These are phyloP conservation scores for Cytospora paraplurivora DNA, from an alignment of 2,329 filamentous ascomycete genomes.

Conservation along the genomic window DNA sequence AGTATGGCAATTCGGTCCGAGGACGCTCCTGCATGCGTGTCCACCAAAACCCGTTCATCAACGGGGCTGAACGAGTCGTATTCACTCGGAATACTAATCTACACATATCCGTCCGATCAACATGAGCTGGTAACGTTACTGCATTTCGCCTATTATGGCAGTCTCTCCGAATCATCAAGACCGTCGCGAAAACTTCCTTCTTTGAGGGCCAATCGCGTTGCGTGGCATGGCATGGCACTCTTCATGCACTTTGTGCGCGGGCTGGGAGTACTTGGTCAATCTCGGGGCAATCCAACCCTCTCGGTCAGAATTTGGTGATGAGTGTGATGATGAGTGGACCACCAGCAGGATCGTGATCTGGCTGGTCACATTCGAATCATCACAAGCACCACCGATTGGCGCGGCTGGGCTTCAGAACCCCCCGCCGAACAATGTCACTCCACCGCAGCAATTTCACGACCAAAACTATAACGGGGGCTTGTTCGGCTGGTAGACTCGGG, in stretches of 20 bases:
- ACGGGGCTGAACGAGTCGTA: background rate
- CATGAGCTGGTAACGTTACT: background rate
- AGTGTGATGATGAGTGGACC: no score
- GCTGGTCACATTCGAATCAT: background rate
- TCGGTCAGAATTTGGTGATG: no score
- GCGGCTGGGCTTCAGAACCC: background rate
- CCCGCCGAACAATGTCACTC: background rate
- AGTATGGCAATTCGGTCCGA: background rate
- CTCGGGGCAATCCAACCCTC: no score
- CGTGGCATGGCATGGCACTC: background rate
- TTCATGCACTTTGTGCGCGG: background rate
- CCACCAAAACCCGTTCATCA: background rate
- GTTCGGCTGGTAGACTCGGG: background rate
- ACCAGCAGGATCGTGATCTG: no score
- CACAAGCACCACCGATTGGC: background rate
- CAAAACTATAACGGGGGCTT: background rate
- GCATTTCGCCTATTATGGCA: background rate
- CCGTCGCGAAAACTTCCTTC: background rate
- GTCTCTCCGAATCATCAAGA: background rate
- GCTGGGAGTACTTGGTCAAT: background rate
- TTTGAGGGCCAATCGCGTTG: background rate
- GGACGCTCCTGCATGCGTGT: background rate
- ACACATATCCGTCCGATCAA: background rate
- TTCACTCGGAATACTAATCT: background rate
- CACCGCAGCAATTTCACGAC: constrained; percentile 4